Base-by-base conservation (phyloP, 306 rosid species). In the Canavalia ensiformis region DNA sequence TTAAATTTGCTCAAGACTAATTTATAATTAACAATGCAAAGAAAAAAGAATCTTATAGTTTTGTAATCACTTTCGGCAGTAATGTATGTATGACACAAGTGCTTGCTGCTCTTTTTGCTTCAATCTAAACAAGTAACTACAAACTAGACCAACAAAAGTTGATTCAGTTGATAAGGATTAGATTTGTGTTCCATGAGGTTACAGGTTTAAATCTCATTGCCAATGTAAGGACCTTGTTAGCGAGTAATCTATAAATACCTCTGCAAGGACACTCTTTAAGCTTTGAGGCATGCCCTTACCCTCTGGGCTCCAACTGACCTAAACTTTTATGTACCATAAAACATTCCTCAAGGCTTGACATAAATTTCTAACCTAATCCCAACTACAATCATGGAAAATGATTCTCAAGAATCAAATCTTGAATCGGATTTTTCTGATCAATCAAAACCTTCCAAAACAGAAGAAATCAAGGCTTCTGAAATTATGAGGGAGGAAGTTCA, bases 21-120 rank as follows among this genome's bases (percentile, higher is more conserved):
- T 34, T 56, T 63, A 69, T 69, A 71, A 8, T 58, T 69, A 33
- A 79, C 71, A 79, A 46, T 45, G 60, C 11, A 56, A 33, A 69
- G 37, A 69, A 60, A 46, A 79, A 70, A 69, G n/a, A 18, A 57
- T 79, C 39, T n/a, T 33, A 52, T 9, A 8, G 7, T 30, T 78
- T 13, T 13, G 12, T 8, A 78, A 77, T 67, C 46, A 8, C 13
- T 68, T 78, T 68, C 34, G 44, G 59, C 10, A 56, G 35, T 4
- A 37, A 37, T 37, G 60, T 63, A 52, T 39, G 74, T 30, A 41
- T 77, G 31, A 66, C 52, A 77, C 46, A 69, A 69, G 70, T 47
- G 49, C 59, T 57, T 18, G 3, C 31, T 45, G 76, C 29, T 29
- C 46, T 68, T 9, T 70, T 35, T 46, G 58, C 37, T 71, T 71